These are phyloP conservation scores for Calocybe gambosa DNA, from an alignment of 1,284 basidiomycete genomes.

Conservation along the genomic window DNA sequence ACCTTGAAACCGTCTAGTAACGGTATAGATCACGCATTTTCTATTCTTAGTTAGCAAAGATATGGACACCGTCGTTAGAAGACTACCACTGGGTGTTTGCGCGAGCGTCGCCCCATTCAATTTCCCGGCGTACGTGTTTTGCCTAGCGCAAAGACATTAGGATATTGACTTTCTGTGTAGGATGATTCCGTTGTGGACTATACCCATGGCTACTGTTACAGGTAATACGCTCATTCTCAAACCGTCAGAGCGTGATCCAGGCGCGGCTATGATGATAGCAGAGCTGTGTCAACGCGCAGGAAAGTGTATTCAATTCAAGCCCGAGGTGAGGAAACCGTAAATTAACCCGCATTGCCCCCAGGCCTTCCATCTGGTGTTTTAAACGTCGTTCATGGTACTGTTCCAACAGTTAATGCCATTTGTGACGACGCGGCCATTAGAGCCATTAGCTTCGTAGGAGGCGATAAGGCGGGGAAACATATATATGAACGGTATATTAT, in stretches of 20 bases:
- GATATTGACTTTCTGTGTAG: conserved; percentile 32
- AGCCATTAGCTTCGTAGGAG: conserved; percentile 97
- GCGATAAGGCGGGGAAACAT: conserved; percentile 88
- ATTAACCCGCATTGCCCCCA: conserved; percentile 25
- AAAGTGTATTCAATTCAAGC: conserved; percentile 17
- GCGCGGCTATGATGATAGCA: conserved; percentile 96
- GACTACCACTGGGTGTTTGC: conserved; percentile 75
- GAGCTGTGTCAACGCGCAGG: conserved; percentile 87
- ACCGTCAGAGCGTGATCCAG: conserved; percentile 94
- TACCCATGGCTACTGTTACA: conserved; percentile 83
- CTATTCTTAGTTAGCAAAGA: conserved; percentile 75
- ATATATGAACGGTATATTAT: conserved; percentile 77
- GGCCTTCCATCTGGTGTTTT: conserved; percentile 77
- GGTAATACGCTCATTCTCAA: conserved; percentile 95
- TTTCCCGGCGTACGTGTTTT: conserved; percentile 71
- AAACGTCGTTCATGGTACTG: conserved; percentile 87
- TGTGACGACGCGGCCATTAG: conserved; percentile 90
- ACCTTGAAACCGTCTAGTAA: neutral
- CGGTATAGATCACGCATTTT: neutral
- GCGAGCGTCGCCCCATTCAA: conserved; percentile 90
- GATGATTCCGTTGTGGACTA: conserved; percentile 97
- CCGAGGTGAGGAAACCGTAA: neutral
- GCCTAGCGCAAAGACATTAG: neutral
- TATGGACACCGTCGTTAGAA: conserved; percentile 92
- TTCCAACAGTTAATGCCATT: conserved; percentile 88